Conservation (phyloP, 2,329 filamentous ascomycete species). For the Fusarium zealandicum region DNA sequence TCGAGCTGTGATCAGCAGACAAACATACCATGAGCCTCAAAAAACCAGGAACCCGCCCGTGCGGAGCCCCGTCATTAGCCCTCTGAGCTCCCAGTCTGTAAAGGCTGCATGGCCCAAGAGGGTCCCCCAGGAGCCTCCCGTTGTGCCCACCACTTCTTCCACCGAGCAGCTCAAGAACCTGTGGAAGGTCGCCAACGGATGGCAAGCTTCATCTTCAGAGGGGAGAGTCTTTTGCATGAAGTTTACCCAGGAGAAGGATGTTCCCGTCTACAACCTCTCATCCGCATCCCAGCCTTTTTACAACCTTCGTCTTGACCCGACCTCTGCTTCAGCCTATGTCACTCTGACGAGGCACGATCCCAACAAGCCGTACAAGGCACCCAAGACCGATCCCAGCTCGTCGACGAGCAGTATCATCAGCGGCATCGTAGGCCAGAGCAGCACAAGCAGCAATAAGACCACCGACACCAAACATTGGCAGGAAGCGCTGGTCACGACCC, state of each 20-base stretch:
- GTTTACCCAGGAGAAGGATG: conserved; percentile 62
- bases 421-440: conserved; percentile 42
- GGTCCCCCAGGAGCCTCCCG: conserved; percentile 50
- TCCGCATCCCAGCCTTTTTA: conserved; percentile 70
- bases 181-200: conserved; percentile 75
- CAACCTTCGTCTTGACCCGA: conserved; percentile 68
- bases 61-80: conserved; percentile 36
- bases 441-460: conserved; percentile 38
- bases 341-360: conserved; percentile 68
- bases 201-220: conserved; percentile 67
- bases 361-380: conserved; percentile 61
- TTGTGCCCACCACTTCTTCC: conserved; percentile 59
- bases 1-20: conserved; percentile 69
- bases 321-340: conserved; percentile 68
- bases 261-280: conserved; percentile 71
- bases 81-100: conserved; percentile 29
- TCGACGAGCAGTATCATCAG: conserved; percentile 43
- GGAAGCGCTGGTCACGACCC: conserved; percentile 64
- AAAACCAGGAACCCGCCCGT: conserved; percentile 23
- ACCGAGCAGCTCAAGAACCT: conserved; percentile 69
- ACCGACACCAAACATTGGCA: conserved; percentile 60
- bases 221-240: conserved; percentile 66
- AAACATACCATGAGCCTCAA: conserved; percentile 57
- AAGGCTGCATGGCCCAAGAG: conserved; percentile 41
- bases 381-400: conserved; percentile 38